Percentiles rank a stretch among this genome's conserved stretches.
phyloP scores from a whole-genome alignment of 176 grass and related monocot genomes.

The Neostapfia colusana region DNA sequence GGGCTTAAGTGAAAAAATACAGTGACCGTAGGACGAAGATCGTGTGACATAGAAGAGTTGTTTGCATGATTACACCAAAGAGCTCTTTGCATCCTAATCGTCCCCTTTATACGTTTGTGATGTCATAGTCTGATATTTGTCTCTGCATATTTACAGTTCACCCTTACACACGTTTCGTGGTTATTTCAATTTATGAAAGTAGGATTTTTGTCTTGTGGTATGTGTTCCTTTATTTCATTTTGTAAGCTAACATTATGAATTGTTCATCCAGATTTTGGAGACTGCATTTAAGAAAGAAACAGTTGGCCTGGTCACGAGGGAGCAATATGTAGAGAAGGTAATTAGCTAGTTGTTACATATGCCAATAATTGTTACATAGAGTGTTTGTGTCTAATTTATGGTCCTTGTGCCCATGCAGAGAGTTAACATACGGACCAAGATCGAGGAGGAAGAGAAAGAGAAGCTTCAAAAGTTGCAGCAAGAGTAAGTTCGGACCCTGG shows the following conservation, averaged over 20 bases:
- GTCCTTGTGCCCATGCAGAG: constrained; percentile 44
- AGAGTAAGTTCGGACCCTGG: constrained; percentile 58
- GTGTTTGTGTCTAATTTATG: not conserved
- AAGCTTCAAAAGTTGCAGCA: constrained; percentile 96
- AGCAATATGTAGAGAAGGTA: constrained; percentile 99
- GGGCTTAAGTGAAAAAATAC: no score
- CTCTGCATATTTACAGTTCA: not conserved
- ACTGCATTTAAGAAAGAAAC: constrained; percentile 99
- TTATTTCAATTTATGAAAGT: constrained; percentile 8
- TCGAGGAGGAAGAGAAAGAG: constrained; percentile 98
- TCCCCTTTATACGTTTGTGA: not conserved
- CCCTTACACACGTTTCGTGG: not conserved
- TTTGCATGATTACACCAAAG: no score
- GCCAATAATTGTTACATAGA: not conserved
- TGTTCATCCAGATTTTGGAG: constrained; percentile 75
- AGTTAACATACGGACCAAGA: constrained; percentile 89
- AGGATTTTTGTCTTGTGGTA: not conserved
- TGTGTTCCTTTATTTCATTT: not conserved
- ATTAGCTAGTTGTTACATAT: not conserved
- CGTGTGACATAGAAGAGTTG: no score
- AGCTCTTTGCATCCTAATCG: no score
- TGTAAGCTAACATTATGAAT: not conserved
- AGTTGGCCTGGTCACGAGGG: constrained; percentile 93
- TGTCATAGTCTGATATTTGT: not conserved
- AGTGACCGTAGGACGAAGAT: no score